phyloP scores from a whole-genome alignment of 148 eudicot genomes.

The Heliamphora exappendiculata region DNA sequence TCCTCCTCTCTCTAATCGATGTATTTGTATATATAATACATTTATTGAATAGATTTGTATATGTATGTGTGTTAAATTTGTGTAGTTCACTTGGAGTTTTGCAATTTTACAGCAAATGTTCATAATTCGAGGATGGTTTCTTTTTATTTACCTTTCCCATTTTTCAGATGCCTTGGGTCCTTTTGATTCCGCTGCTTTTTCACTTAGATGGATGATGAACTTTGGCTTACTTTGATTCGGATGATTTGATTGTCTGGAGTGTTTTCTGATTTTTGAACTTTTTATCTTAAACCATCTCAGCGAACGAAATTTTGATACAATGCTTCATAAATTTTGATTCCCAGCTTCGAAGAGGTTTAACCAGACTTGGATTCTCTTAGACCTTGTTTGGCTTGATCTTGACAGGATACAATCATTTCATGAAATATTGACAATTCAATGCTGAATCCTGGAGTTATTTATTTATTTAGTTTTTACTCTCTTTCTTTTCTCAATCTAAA shows the following conservation, averaged over 20 bases:
- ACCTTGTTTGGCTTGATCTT: neutral
- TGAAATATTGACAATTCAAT: neutral
- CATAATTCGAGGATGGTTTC: neutral
- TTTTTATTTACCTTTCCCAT: neutral
- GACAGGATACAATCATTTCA: neutral
- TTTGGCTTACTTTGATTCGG: neutral
- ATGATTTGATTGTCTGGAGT: neutral
- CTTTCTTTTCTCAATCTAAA: neutral
- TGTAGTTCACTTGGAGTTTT: neutral
- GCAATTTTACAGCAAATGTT: neutral
- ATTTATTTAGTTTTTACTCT: neutral
- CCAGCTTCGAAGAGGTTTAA: neutral
- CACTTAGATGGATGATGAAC: neutral
- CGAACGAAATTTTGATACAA: neutral
- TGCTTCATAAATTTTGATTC: neutral
- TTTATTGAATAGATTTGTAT: too few relatives aligned
- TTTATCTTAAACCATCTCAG: neutral
- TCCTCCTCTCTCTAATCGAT: slow-evolving; percentile 8
- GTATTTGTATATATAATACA: neutral
- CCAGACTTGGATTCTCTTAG: neutral
- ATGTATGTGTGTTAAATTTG: too few relatives aligned
- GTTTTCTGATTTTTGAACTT: neutral
- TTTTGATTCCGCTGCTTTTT: neutral
- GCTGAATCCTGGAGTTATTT: neutral
- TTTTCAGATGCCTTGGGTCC: neutral